Conservation (phyloP, 257 asterid genomes). For the Scutellaria galericulata region DNA sequence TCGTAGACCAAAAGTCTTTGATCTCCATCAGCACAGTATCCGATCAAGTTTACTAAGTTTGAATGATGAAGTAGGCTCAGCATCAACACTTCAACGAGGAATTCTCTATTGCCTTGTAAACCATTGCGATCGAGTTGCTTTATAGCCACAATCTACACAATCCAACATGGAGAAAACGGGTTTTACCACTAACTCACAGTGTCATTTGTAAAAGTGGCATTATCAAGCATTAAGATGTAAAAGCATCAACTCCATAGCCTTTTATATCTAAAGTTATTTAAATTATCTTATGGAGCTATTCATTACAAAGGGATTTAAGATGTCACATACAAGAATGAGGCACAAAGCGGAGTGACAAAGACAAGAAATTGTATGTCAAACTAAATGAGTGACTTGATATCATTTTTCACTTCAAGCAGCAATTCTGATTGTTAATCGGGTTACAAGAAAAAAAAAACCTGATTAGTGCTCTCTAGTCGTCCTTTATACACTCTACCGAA, state of each 20-base stretch:
- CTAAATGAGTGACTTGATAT: background rate
- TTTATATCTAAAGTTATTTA: background rate
- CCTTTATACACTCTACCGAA: constrained; percentile 89
- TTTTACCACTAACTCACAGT: constrained; percentile 19
- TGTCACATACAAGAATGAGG: background rate
- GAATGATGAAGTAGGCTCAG: constrained; percentile 81
- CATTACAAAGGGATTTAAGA: background rate
- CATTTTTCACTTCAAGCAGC: background rate
- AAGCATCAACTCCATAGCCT: background rate
- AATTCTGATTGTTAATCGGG: constrained; percentile 35
- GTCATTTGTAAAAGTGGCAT: background rate
- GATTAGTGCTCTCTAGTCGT: constrained; percentile 73
- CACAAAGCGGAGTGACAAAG: too few species aligned
- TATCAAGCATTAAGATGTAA: constrained; percentile 6
- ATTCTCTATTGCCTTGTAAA: constrained; percentile 86
- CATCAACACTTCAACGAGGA: constrained; percentile 84
- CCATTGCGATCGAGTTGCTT: constrained; percentile 84
- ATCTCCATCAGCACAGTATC: constrained; percentile 92
- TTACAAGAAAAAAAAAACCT: constrained; percentile 47
- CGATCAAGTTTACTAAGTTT: constrained; percentile 76
- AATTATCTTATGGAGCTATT: background rate
- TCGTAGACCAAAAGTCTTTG: constrained; percentile 84
- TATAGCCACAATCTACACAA: constrained; percentile 69
- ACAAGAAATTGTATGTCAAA: constrained; percentile 20
- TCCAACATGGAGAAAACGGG: background rate